Base-by-base conservation (phyloP, 116 monocot species). In the Trichopus zeylanicus region DNA sequence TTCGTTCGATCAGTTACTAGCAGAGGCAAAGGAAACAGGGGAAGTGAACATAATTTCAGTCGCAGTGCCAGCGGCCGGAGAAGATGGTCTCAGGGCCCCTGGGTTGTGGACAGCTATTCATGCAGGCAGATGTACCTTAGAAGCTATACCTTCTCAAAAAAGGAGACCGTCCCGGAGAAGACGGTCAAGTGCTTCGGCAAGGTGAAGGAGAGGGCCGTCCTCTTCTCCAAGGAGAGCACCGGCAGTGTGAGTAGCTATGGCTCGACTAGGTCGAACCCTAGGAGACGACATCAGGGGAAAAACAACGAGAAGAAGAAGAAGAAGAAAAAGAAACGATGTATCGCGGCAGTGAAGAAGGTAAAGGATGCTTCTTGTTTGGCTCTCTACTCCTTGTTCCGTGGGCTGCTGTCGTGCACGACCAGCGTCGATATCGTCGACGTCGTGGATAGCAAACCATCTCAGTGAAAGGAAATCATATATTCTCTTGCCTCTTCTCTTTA, bases 51-150 rank as follows among this genome's bases (percentile, higher is more conserved):
- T n/a, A n/a, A n/a, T n/a, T n/a, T 42, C 3, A 42, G 46, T 39
- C 7, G 39, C 27, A n/a, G 26, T 26, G 46, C 26, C 25, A 37
- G 26, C 11, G 27, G 19, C 5, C 26, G 65, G 21, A 48, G 29
- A 28, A 54, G 23, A 15, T 29, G 22, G 46, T 39, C 13, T 47
- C 59, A n/a, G 42, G 27, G 25, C 71, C 68, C 6, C 49, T 12
- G 42, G 16, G 76, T 82, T 30, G 76, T 78, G 48, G 78, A 84
- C 49, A 81, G 73, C 70, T 78, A 68, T 60, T 85, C 78, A 20
- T 81, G 78, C 68, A 55, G 89, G 59, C 89, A 90, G 81, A 81
- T 84, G 71, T 90, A 73, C 55, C 70, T 90, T 32, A 67, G 85
- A 57, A 89, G 89, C 61, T 89, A 89, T 67, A 77, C 72, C 21